Evolutionary conservation across 441 rosid species (phyloP).

Genomic region (Gossypium davidsonii): DNA sequence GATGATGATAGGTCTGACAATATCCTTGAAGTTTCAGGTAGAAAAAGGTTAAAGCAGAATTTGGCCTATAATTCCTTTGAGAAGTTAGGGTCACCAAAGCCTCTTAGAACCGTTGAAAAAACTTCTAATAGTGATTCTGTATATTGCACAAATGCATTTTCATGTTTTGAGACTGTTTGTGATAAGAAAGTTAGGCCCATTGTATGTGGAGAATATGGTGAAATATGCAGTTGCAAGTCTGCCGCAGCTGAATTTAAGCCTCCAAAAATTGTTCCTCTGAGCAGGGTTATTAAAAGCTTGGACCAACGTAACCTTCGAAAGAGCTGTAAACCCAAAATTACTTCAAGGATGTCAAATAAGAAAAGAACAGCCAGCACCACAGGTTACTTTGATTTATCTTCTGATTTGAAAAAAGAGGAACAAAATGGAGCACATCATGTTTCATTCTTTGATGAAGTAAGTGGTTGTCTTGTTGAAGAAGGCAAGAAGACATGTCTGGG

Average conservation of each 20-base stretch:
- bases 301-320: constrained; percentile 22
- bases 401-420: constrained; percentile 16
- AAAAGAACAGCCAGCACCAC: constrained; percentile 7
- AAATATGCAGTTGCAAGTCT: constrained; percentile 26
- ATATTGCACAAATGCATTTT: constrained; percentile 16
- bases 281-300: constrained; percentile 31
- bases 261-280: constrained; percentile 41
- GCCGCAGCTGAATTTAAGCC: constrained; percentile 20
- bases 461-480: constrained; percentile 17
- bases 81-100: constrained; percentile 15
- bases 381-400: constrained; percentile 14
- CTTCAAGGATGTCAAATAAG: constrained; percentile 14
- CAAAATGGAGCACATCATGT: constrained; percentile 3
- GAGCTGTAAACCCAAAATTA: constrained; percentile 20
- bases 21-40: constrained; percentile 15
- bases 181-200: constrained; percentile 32
- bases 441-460: constrained; percentile 14
- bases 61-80: constrained; percentile 11
- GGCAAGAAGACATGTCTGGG: constrained; percentile 7
- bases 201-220: constrained; percentile 42
- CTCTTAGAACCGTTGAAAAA: constrained; percentile 12
- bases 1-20: constrained; percentile 7
- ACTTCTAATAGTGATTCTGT: constrained; percentile 1
- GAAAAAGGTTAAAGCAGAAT: constrained; percentile 23
- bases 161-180: constrained; percentile 19